These are phyloP conservation scores for Silene latifolia DNA, from an alignment of 148 eudicot genomes.

Conservation along the genomic window DNA sequence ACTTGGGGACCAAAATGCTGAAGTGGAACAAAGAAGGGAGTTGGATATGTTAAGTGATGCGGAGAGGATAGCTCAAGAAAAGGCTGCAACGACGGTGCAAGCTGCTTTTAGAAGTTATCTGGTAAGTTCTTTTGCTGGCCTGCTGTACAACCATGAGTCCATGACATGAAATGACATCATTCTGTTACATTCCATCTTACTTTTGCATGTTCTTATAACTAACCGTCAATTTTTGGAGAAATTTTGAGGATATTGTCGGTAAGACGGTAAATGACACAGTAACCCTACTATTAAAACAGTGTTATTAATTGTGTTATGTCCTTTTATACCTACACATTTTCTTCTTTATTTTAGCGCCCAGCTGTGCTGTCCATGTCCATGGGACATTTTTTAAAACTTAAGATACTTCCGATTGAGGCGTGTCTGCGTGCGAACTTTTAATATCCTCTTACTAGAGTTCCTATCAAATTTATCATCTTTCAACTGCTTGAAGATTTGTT, in stretches of 20 bases:
- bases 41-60: conserved; percentile 26
- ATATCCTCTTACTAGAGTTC: neutral
- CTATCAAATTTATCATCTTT: neutral
- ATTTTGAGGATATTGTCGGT: neutral
- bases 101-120: conserved; percentile 63
- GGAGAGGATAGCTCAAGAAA: conserved; percentile 36
- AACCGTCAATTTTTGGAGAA: neutral
- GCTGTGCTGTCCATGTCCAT: too few species aligned
- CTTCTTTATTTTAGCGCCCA: too few species aligned
- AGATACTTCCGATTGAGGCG: neutral
- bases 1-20: conserved; percentile 25
- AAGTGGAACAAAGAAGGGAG: conserved; percentile 19
- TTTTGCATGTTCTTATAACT: neutral
- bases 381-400: neutral
- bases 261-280: too few species aligned
- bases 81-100: conserved; percentile 48
- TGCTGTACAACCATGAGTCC: neutral
- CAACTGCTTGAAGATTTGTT: neutral
- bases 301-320: neutral
- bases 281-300: neutral
- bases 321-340: too few species aligned
- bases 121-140: conserved; percentile 28
- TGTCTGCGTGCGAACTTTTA: neutral
- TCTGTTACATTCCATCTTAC: neutral
- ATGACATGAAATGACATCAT: neutral